These are phyloP conservation scores for Fraxinus sp. DNA, from an alignment of 305 asterid genomes.

Conservation along the genomic window DNA sequence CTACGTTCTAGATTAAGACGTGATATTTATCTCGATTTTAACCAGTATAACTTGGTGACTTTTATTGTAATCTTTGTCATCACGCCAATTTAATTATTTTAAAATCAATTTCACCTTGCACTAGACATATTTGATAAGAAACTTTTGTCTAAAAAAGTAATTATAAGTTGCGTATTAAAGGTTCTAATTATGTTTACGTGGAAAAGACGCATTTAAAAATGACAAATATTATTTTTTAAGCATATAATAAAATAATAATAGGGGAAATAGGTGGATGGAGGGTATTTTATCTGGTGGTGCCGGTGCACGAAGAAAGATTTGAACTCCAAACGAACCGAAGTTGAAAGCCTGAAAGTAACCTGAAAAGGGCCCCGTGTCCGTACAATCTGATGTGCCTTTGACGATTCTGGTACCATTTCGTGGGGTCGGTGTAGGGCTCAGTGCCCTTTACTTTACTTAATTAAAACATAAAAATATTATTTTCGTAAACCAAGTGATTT, in stretches of 20 bases:
- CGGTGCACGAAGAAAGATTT: neutral
- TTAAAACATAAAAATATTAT: too few species aligned
- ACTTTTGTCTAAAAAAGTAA: neutral
- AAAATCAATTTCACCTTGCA: neutral
- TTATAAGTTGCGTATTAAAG: neutral
- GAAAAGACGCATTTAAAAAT: neutral
- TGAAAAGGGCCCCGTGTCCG: conserved; percentile 50
- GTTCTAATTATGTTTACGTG: neutral
- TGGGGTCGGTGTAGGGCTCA: neutral
- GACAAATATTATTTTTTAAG: too few species aligned
- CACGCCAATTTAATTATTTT: neutral
- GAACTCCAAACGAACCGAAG: neutral
- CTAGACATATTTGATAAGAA: neutral
- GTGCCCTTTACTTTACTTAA: neutral
- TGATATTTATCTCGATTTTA: neutral
- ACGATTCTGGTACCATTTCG: neutral
- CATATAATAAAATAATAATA: too few species aligned
- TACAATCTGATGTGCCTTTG: conserved; percentile 45
- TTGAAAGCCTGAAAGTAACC: neutral
- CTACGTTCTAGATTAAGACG: neutral
- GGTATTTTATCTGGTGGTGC: neutral
- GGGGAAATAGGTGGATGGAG: neutral
- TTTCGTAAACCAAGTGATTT: neutral
- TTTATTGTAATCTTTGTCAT: neutral
- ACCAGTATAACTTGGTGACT: neutral